Evolutionary conservation across 1,284 basidiomycete genomes (phyloP).

Genomic region (Somion occarium): DNA sequence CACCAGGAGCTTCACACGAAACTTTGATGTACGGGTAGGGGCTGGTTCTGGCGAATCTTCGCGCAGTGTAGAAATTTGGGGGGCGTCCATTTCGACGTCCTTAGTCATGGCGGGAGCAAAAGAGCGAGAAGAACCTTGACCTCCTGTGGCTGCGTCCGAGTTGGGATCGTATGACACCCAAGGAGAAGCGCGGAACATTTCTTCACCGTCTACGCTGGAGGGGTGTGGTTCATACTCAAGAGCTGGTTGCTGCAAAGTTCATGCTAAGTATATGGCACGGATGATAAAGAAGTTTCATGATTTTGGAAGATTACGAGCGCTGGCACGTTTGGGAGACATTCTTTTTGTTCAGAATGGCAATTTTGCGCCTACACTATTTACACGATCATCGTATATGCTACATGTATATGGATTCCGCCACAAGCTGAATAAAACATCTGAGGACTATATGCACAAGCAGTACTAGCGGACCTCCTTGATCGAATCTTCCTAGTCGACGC

Average conservation of each 20-base stretch:
- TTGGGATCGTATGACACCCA: slow-evolving; percentile 28
- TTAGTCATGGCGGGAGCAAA: slow-evolving; percentile 18
- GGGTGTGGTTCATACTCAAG: background rate
- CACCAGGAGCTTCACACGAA: slow-evolving; percentile 48
- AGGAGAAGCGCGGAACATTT: slow-evolving; percentile 29
- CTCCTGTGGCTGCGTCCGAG: slow-evolving; percentile 11
- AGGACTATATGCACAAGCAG: too few species aligned
- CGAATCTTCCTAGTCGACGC: too few species aligned
- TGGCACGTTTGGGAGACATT: too few species aligned
- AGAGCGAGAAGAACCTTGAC: slow-evolving; percentile 9
- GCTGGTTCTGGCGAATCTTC: slow-evolving; percentile 53
- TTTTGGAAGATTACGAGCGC: too few species aligned
- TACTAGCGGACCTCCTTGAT: too few species aligned
- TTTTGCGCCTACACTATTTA: too few species aligned
- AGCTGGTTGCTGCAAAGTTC: background rate
- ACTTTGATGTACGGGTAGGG: slow-evolving; percentile 33
- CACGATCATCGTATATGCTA: too few species aligned
- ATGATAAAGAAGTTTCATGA: too few species aligned
- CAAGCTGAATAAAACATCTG: too few species aligned
- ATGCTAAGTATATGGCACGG: too few species aligned
- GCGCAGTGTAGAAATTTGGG: slow-evolving; percentile 69
- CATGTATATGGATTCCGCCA: too few species aligned
- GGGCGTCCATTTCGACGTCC: slow-evolving; percentile 65
- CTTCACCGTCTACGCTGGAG: background rate
- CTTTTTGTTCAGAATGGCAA: too few species aligned